Percentiles rank a stretch among this genome's conserved stretches.
Evolutionary conservation across 768 basidiomycete species (phyloP).

Genomic region (Boletus barrowsii): DNA sequence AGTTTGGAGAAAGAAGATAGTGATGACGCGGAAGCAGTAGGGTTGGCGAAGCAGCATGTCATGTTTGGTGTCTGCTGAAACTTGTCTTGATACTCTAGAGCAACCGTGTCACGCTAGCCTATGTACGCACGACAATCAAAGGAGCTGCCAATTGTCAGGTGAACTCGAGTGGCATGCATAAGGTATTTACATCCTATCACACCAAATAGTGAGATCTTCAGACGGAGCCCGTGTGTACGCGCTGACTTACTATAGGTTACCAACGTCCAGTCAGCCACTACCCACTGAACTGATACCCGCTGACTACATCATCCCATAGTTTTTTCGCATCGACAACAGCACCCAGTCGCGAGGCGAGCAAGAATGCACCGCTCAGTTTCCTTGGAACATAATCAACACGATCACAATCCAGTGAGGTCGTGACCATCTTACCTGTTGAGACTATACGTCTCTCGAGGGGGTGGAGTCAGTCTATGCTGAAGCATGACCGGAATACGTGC

Average conservation of each 20-base stretch:
- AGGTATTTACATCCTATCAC: too few relatives aligned
- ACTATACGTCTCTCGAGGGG: slow-evolving; percentile 92
- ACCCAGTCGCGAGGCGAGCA: slow-evolving; percentile 71
- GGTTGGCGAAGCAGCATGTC: background rate
- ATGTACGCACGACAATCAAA: too few relatives aligned
- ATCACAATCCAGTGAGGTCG: background rate
- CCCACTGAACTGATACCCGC: slow-evolving; percentile 16
- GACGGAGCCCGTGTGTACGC: background rate
- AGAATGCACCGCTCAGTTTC: slow-evolving; percentile 80
- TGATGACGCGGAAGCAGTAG: background rate
- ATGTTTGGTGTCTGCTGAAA: too few relatives aligned
- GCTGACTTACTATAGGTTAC: background rate
- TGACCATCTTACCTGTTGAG: slow-evolving; percentile 67
- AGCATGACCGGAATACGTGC: slow-evolving; percentile 89
- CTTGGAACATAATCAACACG: slow-evolving; percentile 25
- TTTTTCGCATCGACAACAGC: slow-evolving; percentile 69
- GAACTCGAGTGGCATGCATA: too few relatives aligned
- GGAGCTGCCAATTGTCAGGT: too few relatives aligned
- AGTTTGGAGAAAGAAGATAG: slow-evolving; percentile 12
- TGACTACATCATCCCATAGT: slow-evolving; percentile 74
- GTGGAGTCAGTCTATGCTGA: slow-evolving; percentile 81
- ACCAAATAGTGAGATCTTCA: too few relatives aligned
- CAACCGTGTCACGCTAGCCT: too few relatives aligned
- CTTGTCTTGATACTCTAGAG: too few relatives aligned
- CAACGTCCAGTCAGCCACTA: background rate